These are phyloP conservation scores for Scleroderma bovista DNA, from an alignment of 768 basidiomycete species.

Conservation along the genomic window DNA sequence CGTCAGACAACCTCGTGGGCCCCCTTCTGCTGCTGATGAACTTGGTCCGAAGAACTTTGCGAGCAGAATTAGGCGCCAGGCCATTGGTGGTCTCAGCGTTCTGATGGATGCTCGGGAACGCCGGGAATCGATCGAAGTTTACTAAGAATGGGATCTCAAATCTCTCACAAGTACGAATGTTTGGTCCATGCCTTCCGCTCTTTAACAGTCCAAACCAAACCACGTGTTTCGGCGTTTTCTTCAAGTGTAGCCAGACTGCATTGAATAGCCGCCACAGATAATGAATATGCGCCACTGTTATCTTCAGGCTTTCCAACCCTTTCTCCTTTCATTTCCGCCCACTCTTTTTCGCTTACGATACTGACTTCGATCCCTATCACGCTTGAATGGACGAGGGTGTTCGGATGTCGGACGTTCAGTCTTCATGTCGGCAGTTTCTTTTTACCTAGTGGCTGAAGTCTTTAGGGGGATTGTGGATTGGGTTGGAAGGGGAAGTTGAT, in stretches of 20 bases:
- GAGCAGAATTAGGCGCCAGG: slow-evolving; percentile 76
- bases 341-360: neutral
- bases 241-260: slow-evolving; percentile 5
- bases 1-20: slow-evolving; percentile 81
- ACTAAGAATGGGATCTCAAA: too few relatives aligned
- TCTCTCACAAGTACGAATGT: slow-evolving; percentile 4
- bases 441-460: slow-evolving; percentile 1
- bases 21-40: slow-evolving; percentile 82
- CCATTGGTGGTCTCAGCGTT: slow-evolving; percentile 73
- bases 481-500: slow-evolving; percentile 35
- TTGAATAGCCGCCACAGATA: slow-evolving; percentile 11
- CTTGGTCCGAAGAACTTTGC: slow-evolving; percentile 88
- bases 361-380: slow-evolving; percentile 15
- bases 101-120: slow-evolving; percentile 80
- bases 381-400: slow-evolving; percentile 20
- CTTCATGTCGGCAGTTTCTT: slow-evolving; percentile 7
- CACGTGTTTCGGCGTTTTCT: slow-evolving; percentile 5
- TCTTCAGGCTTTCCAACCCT: slow-evolving; percentile 20
- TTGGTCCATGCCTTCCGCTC: slow-evolving; percentile 17
- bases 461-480: slow-evolving; percentile 9
- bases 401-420: slow-evolving; percentile 10
- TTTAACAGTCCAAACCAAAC: slow-evolving; percentile 7
- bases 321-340: slow-evolving; percentile 15
- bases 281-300: slow-evolving; percentile 3
- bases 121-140: slow-evolving; percentile 68